A percentile compares a stretch with the other conserved stretches of the same genome.
phyloP scores from a whole-genome alignment of 345 rosid species.

The Gossypium arboreum region DNA sequence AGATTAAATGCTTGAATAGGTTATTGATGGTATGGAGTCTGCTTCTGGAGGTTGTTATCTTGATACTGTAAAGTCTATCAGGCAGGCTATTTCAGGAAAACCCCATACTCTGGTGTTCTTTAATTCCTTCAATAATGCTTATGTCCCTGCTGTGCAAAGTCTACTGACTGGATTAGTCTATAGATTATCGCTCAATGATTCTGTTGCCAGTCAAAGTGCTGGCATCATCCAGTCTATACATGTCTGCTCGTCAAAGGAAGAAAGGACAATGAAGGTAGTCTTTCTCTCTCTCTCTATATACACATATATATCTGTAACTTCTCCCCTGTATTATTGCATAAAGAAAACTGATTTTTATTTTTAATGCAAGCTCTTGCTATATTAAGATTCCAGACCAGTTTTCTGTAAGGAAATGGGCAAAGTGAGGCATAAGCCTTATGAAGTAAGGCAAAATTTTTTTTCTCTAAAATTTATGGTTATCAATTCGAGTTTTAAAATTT shows the following conservation, averaged over 20 bases:
- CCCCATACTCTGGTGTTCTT: slow-evolving; percentile 51
- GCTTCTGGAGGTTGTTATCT: slow-evolving; percentile 36
- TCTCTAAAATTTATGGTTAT: background rate
- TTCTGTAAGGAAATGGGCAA: background rate
- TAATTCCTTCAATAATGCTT: slow-evolving; percentile 27
- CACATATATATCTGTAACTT: no score
- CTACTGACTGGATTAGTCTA: slow-evolving; percentile 36
- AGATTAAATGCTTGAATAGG: slow-evolving; percentile 38
- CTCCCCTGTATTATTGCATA: background rate
- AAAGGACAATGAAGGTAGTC: slow-evolving; percentile 47
- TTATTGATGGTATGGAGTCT: slow-evolving; percentile 57
- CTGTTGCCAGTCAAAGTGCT: slow-evolving; percentile 48
- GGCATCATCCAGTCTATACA: slow-evolving; percentile 42
- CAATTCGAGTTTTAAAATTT: background rate
- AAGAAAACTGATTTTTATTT: background rate
- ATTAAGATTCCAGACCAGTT: background rate
- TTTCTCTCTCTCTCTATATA: background rate
- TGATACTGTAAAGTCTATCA: slow-evolving; percentile 46
- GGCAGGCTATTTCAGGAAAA: slow-evolving; percentile 52
- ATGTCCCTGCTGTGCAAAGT: slow-evolving; percentile 32
- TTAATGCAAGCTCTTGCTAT: background rate
- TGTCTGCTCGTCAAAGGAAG: slow-evolving; percentile 40
- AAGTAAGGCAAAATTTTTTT: background rate
- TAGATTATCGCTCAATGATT: slow-evolving; percentile 43
- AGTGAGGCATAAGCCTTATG: background rate